phyloP scores from a whole-genome alignment of 2,329 filamentous ascomycete species.

The Cladosporium sp. region DNA sequence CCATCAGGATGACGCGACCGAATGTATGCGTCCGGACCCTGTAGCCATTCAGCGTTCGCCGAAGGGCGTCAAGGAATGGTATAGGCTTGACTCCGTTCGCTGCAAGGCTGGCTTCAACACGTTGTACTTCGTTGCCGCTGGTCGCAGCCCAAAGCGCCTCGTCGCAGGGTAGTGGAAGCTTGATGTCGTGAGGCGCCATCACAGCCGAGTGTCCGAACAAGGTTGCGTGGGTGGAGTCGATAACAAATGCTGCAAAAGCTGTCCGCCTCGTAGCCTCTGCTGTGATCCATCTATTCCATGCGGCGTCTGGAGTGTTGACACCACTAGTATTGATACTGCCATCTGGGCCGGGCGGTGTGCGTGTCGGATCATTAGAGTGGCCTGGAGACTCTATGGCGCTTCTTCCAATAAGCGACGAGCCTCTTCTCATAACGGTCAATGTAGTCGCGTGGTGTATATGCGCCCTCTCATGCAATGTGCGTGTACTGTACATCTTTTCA shows the following conservation, averaged over 20 bases:
- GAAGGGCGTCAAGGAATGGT: slow-evolving; percentile 87
- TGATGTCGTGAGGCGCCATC: slow-evolving; percentile 96
- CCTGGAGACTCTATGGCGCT: slow-evolving; percentile 82
- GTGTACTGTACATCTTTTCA: slow-evolving; percentile 96
- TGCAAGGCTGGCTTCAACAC: slow-evolving; percentile 76
- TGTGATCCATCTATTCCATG: slow-evolving; percentile 95
- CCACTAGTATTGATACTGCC: slow-evolving; percentile 46
- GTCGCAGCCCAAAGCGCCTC: slow-evolving; percentile 90
- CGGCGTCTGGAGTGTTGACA: slow-evolving; percentile 74
- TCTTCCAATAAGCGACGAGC: slow-evolving; percentile 84
- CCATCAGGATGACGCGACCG: slow-evolving; percentile 90
- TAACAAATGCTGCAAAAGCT: slow-evolving; percentile 90
- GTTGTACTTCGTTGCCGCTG: slow-evolving; percentile 80
- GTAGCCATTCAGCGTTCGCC: slow-evolving; percentile 82
- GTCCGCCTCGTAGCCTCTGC: slow-evolving; percentile 87
- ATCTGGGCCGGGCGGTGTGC: slow-evolving; percentile 48
- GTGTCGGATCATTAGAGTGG: slow-evolving; percentile 54
- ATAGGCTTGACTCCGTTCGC: slow-evolving; percentile 81
- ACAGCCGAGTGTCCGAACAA: slow-evolving; percentile 98
- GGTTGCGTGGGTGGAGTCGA: slow-evolving; percentile 93
- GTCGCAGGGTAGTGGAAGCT: slow-evolving; percentile 86
- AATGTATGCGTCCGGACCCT: slow-evolving; percentile 90
- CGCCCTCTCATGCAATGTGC: slow-evolving; percentile 86
- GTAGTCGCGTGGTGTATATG: slow-evolving; percentile 97
- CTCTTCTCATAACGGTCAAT: slow-evolving; percentile 90